Evolutionary conservation across 1,284 basidiomycete species (phyloP).

Genomic region (Salmacisia buchloeana): DNA sequence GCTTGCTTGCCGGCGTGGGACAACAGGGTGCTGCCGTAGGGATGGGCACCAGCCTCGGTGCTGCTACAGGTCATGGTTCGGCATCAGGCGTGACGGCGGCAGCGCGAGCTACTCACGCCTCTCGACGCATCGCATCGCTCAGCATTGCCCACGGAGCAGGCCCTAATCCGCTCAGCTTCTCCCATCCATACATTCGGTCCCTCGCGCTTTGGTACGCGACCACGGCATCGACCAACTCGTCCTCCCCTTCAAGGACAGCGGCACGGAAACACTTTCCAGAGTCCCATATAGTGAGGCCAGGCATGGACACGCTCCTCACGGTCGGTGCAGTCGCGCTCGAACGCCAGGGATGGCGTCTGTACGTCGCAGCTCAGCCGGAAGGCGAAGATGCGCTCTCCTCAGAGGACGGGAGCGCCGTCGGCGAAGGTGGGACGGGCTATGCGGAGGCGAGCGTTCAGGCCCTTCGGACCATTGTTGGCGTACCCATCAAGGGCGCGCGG

Average conservation of each 20-base stretch:
- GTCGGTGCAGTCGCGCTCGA: constrained; percentile 3
- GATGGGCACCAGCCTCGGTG: not conserved
- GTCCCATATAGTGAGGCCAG: not conserved
- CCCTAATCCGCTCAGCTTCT: constrained; percentile 1
- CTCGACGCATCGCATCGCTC: not conserved
- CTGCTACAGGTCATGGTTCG: no score
- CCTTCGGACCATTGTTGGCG: not conserved
- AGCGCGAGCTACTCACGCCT: no score
- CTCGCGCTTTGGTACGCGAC: not conserved
- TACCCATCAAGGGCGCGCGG: not conserved
- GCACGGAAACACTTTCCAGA: no score
- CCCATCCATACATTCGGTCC: constrained; percentile 3
- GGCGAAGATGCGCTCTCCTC: not conserved
- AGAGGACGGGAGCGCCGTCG: not conserved
- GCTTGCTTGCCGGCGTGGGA: not conserved
- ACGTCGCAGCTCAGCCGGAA: not conserved
- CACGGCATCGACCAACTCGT: no score
- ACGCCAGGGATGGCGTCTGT: not conserved
- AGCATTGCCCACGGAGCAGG: not conserved
- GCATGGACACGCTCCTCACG: not conserved
- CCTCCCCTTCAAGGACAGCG: no score
- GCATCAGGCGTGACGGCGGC: no score
- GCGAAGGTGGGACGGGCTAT: not conserved
- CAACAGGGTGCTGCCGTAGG: not conserved
- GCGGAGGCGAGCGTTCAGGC: not conserved